Evolutionary conservation across 169 alveolate species (phyloP).

Genomic region (Plasmodium blacklocki): DNA sequence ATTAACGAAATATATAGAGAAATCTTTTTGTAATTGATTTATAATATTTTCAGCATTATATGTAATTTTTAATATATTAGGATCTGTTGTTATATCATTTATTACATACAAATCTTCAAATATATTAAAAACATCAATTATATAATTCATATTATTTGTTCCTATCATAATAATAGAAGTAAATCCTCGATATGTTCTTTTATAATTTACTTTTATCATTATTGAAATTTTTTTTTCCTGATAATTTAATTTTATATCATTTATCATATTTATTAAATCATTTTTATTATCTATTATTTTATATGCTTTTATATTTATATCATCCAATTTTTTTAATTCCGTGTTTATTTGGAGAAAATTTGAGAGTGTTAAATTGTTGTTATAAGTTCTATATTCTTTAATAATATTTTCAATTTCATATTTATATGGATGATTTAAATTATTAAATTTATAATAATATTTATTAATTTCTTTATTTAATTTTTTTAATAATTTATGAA

Average conservation of each 20-base stretch:
- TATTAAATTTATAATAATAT: conserved; percentile 3
- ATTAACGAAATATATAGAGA: conserved; percentile 95
- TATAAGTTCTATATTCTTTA: not conserved
- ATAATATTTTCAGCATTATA: conserved; percentile 95
- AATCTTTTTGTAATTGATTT: conserved; percentile 96
- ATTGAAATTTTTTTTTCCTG: conserved; percentile 50
- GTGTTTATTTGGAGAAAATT: conserved; percentile 18
- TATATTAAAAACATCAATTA: conserved; percentile 93
- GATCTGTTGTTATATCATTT: conserved; percentile 93
- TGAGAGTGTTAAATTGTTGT: not conserved
- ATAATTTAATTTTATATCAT: conserved; percentile 21
- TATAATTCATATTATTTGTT: conserved; percentile 91
- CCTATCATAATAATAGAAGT: conserved; percentile 95
- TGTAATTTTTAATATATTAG: conserved; percentile 93
- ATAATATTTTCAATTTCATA: conserved; percentile 63
- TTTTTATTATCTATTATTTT: conserved; percentile 41
- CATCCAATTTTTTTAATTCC: conserved; percentile 14
- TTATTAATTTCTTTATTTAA: conserved; percentile 44
- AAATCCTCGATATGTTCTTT: conserved; percentile 89
- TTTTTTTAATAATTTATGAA: conserved; percentile 55
- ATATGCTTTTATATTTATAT: conserved; percentile 30
- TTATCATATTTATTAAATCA: conserved; percentile 69
- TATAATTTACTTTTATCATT: conserved; percentile 78
- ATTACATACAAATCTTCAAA: conserved; percentile 87
- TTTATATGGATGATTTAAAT: conserved; percentile 39